Evolutionary conservation across 345 rosid species (phyloP).

Genomic region (Cochlearia excelsa): DNA sequence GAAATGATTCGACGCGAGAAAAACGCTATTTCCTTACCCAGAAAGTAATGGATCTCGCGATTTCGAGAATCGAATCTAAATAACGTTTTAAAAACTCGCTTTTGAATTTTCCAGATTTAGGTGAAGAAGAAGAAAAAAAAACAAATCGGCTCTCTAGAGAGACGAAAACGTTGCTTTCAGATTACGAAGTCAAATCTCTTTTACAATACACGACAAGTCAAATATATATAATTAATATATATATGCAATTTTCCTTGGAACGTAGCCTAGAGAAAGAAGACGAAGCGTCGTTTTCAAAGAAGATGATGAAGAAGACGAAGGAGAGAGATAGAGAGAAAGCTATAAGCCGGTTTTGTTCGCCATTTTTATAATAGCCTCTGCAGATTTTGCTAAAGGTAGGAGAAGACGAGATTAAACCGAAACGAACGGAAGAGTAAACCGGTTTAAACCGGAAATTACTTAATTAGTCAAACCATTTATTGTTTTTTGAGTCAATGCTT

Average conservation of each 20-base stretch:
- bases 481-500: too few relatives aligned
- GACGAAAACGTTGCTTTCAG: slow-evolving; percentile 33
- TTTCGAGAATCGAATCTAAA: slow-evolving; percentile 6
- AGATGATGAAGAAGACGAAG: background rate
- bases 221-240: slow-evolving; percentile 1
- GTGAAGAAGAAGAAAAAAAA: slow-evolving; percentile 16
- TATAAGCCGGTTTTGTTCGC: slow-evolving; percentile 12
- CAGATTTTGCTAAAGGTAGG: too few relatives aligned
- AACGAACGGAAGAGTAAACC: slow-evolving; percentile 17
- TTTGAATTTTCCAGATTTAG: slow-evolving; percentile 31
- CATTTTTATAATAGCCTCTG: slow-evolving; percentile 13
- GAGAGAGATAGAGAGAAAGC: slow-evolving; percentile 8
- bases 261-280: slow-evolving; percentile 30
- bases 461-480: background rate
- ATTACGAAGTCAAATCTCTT: slow-evolving; percentile 39
- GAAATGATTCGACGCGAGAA: background rate
- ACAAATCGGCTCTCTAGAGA: slow-evolving; percentile 12
- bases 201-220: slow-evolving; percentile 10
- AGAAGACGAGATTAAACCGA: slow-evolving; percentile 4
- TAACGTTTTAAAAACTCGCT: background rate
- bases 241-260: slow-evolving; percentile 13
- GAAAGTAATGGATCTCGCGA: background rate
- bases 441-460: slow-evolving; percentile 1
- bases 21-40: slow-evolving; percentile 19
- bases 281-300: slow-evolving; percentile 32